phyloP scores from a whole-genome alignment of 345 rosid species.

The Lenwebbia sp. region DNA sequence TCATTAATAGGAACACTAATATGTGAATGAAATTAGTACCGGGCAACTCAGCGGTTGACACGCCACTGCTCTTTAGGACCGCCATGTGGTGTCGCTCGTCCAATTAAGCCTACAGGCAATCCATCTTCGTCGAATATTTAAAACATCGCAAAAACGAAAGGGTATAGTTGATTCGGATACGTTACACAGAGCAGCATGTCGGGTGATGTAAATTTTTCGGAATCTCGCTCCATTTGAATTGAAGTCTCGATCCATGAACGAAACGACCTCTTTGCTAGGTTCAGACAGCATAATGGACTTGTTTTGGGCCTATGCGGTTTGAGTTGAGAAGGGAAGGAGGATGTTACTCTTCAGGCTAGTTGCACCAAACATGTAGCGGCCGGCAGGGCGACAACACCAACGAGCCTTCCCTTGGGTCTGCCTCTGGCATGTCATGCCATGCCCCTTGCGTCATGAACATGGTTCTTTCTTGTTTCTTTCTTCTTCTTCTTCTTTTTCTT shows the following conservation, averaged over 20 bases:
- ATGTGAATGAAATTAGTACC: not conserved
- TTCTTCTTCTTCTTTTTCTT: not conserved
- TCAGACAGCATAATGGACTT: not conserved
- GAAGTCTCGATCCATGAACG: not conserved
- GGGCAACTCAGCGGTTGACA: not conserved
- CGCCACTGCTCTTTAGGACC: not conserved
- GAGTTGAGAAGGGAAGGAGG: not conserved
- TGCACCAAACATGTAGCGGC: not conserved
- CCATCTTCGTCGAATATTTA: not conserved
- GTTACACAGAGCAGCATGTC: rapidly evolving
- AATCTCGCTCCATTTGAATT: not conserved
- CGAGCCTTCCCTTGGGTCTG: not conserved
- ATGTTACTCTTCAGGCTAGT: not conserved
- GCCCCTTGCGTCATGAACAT: not conserved
- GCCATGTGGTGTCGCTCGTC: not conserved
- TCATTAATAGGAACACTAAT: not conserved
- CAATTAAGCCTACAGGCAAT: not conserved
- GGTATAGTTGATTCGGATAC: not conserved
- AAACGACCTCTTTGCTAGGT: not conserved
- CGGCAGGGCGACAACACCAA: not conserved
- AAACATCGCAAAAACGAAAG: not conserved
- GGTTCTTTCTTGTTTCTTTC: not conserved
- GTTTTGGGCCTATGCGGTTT: not conserved
- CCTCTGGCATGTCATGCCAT: not conserved
- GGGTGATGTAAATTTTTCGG: not conserved